Conservation (phyloP, 2,329 filamentous ascomycete genomes). For the Sporothrix pseudoabietina region DNA sequence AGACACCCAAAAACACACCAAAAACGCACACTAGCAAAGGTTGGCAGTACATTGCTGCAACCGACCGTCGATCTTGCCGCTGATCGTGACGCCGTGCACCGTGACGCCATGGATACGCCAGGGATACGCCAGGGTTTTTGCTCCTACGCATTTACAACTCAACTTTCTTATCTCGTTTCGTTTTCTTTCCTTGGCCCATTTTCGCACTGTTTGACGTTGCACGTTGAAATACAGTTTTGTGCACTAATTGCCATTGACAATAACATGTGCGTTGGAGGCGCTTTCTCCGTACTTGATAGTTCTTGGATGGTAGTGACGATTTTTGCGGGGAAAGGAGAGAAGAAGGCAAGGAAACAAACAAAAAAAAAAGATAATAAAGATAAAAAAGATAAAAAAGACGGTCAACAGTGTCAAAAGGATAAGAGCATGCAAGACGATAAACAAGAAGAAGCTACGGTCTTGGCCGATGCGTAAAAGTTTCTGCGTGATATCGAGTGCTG, state of each 20-base stretch:
- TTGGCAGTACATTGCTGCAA: not conserved
- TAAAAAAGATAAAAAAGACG: not conserved
- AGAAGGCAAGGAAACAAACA: no score
- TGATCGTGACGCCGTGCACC: constrained; percentile 14
- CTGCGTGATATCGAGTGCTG: not conserved
- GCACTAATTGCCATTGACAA: not conserved
- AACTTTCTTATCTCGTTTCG: not conserved
- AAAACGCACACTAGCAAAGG: not conserved
- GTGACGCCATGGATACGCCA: constrained; percentile 14
- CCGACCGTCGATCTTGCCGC: constrained; percentile 1
- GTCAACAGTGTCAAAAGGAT: not conserved
- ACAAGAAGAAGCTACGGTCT: not conserved
- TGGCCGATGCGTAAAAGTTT: not conserved
- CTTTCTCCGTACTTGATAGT: not conserved
- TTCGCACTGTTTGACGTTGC: not conserved
- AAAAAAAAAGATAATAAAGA: no score
- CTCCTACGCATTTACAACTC: not conserved
- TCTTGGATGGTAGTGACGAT: not conserved
- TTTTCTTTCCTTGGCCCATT: not conserved
- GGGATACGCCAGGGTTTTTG: not conserved
- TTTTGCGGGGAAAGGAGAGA: constrained; percentile 5
- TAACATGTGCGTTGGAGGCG: not conserved
- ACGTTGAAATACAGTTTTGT: not conserved
- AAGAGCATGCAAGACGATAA: not conserved
- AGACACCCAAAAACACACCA: not conserved